Conservation (phyloP, 2,329 filamentous ascomycete genomes). For the Cryphonectria naterciae region DNA sequence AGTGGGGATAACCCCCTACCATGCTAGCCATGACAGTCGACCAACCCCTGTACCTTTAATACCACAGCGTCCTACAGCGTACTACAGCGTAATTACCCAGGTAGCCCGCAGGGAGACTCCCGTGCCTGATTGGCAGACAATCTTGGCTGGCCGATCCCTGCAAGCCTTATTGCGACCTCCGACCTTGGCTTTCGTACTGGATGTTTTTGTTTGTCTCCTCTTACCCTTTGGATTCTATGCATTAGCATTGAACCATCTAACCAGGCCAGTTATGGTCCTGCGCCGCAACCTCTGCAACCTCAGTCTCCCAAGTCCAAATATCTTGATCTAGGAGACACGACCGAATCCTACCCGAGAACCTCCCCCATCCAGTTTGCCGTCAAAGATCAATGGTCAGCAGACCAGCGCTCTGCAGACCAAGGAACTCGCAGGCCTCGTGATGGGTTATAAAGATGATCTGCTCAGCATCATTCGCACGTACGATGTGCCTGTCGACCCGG, state of each 20-base stretch:
- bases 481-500: slow-evolving; percentile 41
- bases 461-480: slow-evolving; percentile 37
- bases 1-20: too few relatives aligned
- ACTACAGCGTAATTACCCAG: not conserved
- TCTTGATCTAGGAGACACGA: not conserved
- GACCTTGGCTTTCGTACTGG: not conserved
- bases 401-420: not conserved
- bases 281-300: not conserved
- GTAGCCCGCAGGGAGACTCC: not conserved
- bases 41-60: not conserved
- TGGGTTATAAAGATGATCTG: not conserved
- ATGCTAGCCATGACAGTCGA: too few relatives aligned
- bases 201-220: not conserved
- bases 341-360: not conserved
- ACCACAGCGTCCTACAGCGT: not conserved
- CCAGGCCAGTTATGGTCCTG: not conserved
- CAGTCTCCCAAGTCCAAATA: not conserved
- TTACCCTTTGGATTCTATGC: not conserved
- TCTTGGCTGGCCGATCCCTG: not conserved
- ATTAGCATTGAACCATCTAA: not conserved
- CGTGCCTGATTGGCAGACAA: not conserved
- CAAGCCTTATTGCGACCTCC: not conserved
- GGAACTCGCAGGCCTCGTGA: not conserved
- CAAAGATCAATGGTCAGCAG: not conserved
- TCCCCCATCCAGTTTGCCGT: too few relatives aligned